These are phyloP conservation scores for Cutaneotrichosporon dermatis DNA, from an alignment of 1,284 basidiomycete genomes.

Conservation along the genomic window DNA sequence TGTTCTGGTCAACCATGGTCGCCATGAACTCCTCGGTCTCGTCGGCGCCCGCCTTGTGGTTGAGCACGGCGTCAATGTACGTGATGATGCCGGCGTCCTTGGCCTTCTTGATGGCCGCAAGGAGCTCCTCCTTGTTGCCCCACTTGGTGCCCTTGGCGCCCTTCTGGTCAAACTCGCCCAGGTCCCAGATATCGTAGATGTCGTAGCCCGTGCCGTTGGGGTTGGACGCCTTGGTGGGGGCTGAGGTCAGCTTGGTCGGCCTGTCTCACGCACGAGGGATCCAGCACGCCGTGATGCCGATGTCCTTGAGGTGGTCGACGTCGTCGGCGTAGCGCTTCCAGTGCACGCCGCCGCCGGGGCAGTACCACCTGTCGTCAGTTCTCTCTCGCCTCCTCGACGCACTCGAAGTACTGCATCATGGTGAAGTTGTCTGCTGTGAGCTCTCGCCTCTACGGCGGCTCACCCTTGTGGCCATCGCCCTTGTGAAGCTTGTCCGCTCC, in stretches of 20 bases:
- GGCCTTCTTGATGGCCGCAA: conserved; percentile 58
- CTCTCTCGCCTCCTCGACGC: conserved; percentile 2
- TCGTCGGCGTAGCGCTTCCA: conserved; percentile 77
- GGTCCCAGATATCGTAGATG: conserved; percentile 66
- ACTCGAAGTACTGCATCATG: conserved; percentile 49
- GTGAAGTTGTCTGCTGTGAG: conserved; percentile 36
- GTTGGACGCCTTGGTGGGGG: conserved; percentile 45
- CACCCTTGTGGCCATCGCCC: conserved; percentile 14
- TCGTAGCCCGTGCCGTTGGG: conserved; percentile 47
- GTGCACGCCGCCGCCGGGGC: conserved; percentile 34
- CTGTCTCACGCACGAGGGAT: conserved; percentile 48
- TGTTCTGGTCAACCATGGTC: conserved; percentile 63
- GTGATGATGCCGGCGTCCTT: conserved; percentile 42
- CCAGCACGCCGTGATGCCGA: conserved; percentile 81
- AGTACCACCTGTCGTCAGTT: conserved; percentile 36
- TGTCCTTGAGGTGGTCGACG: conserved; percentile 61
- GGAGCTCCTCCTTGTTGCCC: conserved; percentile 79
- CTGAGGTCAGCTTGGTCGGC: conserved; percentile 15
- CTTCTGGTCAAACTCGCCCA: conserved; percentile 89
- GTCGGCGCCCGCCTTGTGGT: conserved; percentile 69
- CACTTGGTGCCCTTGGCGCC: conserved; percentile 77
- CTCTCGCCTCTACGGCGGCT: not conserved
- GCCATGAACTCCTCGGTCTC: conserved; percentile 69
- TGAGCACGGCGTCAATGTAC: conserved; percentile 54
- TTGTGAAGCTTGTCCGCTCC: conserved; percentile 8